Percentiles rank a stretch among this genome's conserved stretches.
phyloP scores from a whole-genome alignment of 1,139 yeast genomes.

The Kodamaea anthophila region DNA sequence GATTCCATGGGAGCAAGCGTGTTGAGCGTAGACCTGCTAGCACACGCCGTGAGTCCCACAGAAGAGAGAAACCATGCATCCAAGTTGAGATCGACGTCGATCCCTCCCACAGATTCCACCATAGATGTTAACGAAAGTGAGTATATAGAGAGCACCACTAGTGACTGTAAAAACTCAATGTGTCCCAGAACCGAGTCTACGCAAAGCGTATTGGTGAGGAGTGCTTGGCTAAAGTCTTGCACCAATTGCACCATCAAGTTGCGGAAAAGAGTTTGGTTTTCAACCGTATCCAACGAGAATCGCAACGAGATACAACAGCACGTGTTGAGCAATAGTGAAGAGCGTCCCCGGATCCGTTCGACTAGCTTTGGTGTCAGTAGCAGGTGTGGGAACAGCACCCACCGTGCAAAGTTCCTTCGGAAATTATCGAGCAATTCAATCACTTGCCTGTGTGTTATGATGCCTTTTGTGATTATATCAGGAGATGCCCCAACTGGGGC shows the following conservation, averaged over 20 bases:
- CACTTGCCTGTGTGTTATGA: constrained; percentile 47
- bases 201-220: constrained; percentile 25
- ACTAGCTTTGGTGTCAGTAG: constrained; percentile 46
- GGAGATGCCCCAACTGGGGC: too few relatives aligned
- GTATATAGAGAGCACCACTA: constrained; percentile 57
- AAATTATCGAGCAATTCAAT: constrained; percentile 50
- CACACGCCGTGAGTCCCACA: constrained; percentile 51
- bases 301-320: constrained; percentile 60
- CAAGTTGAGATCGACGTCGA: constrained; percentile 21
- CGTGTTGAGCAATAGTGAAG: constrained; percentile 60
- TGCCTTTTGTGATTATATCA: constrained; percentile 44
- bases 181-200: constrained; percentile 14
- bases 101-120: constrained; percentile 14
- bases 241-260: constrained; percentile 25
- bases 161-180: constrained; percentile 60
- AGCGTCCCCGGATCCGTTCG: constrained; percentile 44
- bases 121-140: constrained; percentile 53
- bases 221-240: constrained; percentile 40
- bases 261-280: constrained; percentile 22
- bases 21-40: constrained; percentile 40
- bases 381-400: constrained; percentile 68
- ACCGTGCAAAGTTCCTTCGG: constrained; percentile 63
- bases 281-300: constrained; percentile 28
- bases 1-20: constrained; percentile 12
- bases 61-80: constrained; percentile 63